A percentile compares a stretch with the other conserved stretches of the same genome.
These are phyloP conservation scores for Hygrophorus russula DNA, from an alignment of 768 basidiomycete species.

Conservation along the genomic window DNA sequence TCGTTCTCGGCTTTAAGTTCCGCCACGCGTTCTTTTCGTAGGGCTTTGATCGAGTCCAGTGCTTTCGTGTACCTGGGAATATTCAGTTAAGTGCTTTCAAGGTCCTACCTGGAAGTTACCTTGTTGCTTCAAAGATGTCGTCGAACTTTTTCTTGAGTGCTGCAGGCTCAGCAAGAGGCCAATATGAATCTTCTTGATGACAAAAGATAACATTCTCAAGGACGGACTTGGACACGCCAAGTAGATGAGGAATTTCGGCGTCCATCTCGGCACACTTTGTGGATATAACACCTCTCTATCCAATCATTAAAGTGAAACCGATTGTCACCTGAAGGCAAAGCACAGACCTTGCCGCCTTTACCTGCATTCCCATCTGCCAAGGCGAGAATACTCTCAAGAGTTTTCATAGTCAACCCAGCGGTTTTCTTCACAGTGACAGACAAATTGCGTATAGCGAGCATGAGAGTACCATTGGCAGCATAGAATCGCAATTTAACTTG, in stretches of 20 bases:
- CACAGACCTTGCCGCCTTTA: constrained; percentile 66
- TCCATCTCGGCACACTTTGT: constrained; percentile 99
- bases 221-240: constrained; percentile 97
- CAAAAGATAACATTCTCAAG: constrained; percentile 99
- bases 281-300: constrained; percentile 78
- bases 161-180: constrained; percentile 89
- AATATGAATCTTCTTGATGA: constrained; percentile 98
- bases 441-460: constrained; percentile 85
- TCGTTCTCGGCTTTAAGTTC: constrained; percentile 94
- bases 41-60: constrained; percentile 77
- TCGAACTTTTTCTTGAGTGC: constrained; percentile 98
- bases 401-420: constrained; percentile 87
- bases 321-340: background rate
- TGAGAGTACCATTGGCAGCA: constrained; percentile 80
- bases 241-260: constrained; percentile 79
- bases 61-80: constrained; percentile 85
- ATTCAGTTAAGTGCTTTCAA: constrained; percentile 2
- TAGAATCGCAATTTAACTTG: constrained; percentile 92
- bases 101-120: constrained; percentile 27
- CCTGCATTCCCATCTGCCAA: constrained; percentile 55
- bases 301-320: background rate
- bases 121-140: constrained; percentile 98
- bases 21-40: constrained; percentile 83
- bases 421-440: constrained; percentile 93
- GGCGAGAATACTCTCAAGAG: constrained; percentile 82